A percentile compares a stretch with the other conserved stretches of the same genome.
Conservation (phyloP, 495 filamentous ascomycete species). For the Neurospora sp. region DNA sequence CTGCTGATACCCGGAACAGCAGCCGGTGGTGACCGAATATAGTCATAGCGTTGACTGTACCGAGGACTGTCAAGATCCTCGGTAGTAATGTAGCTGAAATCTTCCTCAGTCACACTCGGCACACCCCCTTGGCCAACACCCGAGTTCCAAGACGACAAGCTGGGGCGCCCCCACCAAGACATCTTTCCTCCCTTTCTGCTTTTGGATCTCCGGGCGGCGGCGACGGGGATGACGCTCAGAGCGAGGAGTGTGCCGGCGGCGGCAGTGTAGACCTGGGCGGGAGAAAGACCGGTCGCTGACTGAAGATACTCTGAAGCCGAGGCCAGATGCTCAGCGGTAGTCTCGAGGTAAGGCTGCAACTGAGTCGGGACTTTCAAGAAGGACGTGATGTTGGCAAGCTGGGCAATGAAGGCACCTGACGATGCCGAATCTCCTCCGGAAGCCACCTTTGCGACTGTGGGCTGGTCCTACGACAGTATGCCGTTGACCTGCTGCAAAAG, state of each 20-base stretch:
- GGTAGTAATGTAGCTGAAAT: slow-evolving; percentile 73
- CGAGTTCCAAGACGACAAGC: slow-evolving; percentile 46
- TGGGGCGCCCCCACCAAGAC: slow-evolving; percentile 53
- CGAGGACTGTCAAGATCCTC: slow-evolving; percentile 45
- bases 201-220: slow-evolving; percentile 29
- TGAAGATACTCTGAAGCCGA: slow-evolving; percentile 47
- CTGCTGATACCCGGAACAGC: slow-evolving; percentile 15
- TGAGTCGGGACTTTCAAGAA: slow-evolving; percentile 30
- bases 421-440: slow-evolving; percentile 40
- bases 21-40: slow-evolving; percentile 5
- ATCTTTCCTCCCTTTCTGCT: slow-evolving; percentile 32
- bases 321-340: slow-evolving; percentile 34
- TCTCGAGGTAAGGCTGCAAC: slow-evolving; percentile 38
- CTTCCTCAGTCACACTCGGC: slow-evolving; percentile 61
- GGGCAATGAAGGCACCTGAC: slow-evolving; percentile 38
- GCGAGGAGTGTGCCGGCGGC: slow-evolving; percentile 31
- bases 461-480: slow-evolving; percentile 32
- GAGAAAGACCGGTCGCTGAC: slow-evolving; percentile 36
- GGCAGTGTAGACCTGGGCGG: slow-evolving; percentile 36
- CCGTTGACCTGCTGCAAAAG: slow-evolving; percentile 20
- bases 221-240: slow-evolving; percentile 40
- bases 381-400: slow-evolving; percentile 31
- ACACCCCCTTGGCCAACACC: slow-evolving; percentile 33
- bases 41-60: neutral
- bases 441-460: slow-evolving; percentile 44